Conservation (phyloP, 176 grass and related monocot species). For the Pontederia paniculata region DNA sequence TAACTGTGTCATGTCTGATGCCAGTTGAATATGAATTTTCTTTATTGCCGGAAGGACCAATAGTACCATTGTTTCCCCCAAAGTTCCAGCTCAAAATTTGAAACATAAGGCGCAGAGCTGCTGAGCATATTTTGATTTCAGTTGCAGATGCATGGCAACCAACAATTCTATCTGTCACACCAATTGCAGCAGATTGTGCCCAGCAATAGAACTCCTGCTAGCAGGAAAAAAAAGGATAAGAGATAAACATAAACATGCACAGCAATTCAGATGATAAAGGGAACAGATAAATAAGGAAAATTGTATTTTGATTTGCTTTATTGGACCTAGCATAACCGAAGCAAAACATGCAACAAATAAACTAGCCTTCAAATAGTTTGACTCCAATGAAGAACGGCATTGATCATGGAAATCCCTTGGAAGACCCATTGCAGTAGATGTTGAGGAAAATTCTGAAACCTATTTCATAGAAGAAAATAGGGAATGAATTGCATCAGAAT, state of each 20-base stretch:
- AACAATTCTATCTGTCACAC: conserved; percentile 53
- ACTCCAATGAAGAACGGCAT: conserved; percentile 68
- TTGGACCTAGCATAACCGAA: neutral
- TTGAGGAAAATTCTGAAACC: conserved; percentile 96
- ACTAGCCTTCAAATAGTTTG: conserved; percentile 83
- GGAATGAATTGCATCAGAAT: conserved; percentile 5
- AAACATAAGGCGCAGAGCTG: conserved; percentile 69
- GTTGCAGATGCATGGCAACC: conserved; percentile 41
- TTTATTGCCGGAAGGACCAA: conserved; percentile 36
- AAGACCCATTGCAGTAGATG: conserved; percentile 79
- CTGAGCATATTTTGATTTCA: conserved; percentile 73
- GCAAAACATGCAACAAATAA: conserved; percentile 5
- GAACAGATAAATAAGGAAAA: neutral
- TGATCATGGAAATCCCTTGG: conserved; percentile 84
- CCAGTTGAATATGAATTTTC: conserved; percentile 50
- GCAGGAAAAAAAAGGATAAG: conserved; percentile 25
- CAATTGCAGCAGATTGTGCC: conserved; percentile 74
- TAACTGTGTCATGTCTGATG: conserved; percentile 58
- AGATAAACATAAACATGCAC: conserved; percentile 10
- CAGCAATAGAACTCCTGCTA: conserved; percentile 91
- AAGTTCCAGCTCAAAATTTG: conserved; percentile 94
- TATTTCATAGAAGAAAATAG: conserved; percentile 23
- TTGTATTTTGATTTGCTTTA: neutral
- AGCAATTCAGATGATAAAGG: neutral
- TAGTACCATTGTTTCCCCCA: conserved; percentile 15